Evolutionary conservation across 2,329 filamentous ascomycete species (phyloP), one percentile per base, ranked within the genome.

Genomic region (Tricladium varicosporioides): DNA sequence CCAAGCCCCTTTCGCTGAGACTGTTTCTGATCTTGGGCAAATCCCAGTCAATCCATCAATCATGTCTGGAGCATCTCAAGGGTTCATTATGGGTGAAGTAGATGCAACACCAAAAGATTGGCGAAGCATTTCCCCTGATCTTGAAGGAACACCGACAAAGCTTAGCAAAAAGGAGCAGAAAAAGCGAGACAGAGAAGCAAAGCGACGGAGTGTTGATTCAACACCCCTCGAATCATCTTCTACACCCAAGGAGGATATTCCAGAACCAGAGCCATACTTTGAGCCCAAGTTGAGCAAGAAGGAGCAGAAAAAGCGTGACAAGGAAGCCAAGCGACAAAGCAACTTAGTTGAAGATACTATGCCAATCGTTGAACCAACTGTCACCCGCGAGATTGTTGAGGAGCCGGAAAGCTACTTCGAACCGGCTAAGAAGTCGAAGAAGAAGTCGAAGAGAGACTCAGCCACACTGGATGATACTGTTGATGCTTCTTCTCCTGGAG

Each of bases 81-180:
- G 76, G 1, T 78, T 77, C 60, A 72, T 78, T n/a, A 72, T 79
- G 46, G 77, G 75, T 10, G 79, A 84, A 60, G 68, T 77, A 10
- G 62, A 63, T 2, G 75, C 77, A 11, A 78, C 75, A 8, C 74
- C 75, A 10, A 67, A 69, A 46, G 67, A 73, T 59, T 70, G 75
- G 65, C 64, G 65, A 53, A 66, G 70, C 57, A 44, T 65, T 33
- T 64, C 70, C n/a, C 52, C 67, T 59, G 70, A 73, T 62, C 65
- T 69, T 47, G 62, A 70, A 60, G 71, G 64, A 11, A 51, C 58
- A 13, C 48, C 62, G 16, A 59, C 63, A 15, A 71, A 70, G 56
- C 63, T 70, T 2, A 71, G 66, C 61, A 74, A 72, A 56, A 74
- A 73, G 58, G 72, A 75, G 53, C 70, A 71, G 60, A 78, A 75